Percentiles rank a stretch among this genome's conserved stretches.
Conservation (phyloP, 1,284 basidiomycete genomes). For the Thelephora terrestris region DNA sequence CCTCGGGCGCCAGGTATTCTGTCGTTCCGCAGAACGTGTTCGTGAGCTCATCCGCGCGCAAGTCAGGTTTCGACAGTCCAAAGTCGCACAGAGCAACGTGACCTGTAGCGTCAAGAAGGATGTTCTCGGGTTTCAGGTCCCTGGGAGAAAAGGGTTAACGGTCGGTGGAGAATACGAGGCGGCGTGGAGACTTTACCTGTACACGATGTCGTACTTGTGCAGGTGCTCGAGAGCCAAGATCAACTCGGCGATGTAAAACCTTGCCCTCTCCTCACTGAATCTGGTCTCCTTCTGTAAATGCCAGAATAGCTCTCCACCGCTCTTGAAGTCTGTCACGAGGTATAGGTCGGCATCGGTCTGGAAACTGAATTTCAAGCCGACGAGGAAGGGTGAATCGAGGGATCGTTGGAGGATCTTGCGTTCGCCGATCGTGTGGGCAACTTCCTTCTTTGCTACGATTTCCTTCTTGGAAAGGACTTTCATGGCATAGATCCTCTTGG, state of each 20-base stretch:
- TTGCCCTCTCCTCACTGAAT: conserved; percentile 85
- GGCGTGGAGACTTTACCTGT: conserved; percentile 48
- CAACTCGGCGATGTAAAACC: conserved; percentile 94
- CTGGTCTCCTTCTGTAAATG: conserved; percentile 92
- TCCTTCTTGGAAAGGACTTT: conserved; percentile 98
- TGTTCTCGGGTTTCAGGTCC: conserved; percentile 96
- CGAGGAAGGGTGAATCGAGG: conserved; percentile 92
- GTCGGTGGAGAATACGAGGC: not conserved
- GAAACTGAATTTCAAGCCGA: conserved; percentile 98
- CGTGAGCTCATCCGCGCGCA: conserved; percentile 89
- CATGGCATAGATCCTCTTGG: conserved; percentile 99
- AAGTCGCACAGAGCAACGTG: conserved; percentile 97
- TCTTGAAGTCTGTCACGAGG: conserved; percentile 98
- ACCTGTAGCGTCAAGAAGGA: conserved; percentile 92
- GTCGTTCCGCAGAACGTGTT: conserved; percentile 98
- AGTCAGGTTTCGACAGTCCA: conserved; percentile 93
- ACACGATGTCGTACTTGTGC: conserved; percentile 96
- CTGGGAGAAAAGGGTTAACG: conserved; percentile 25
- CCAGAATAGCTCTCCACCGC: conserved; percentile 97
- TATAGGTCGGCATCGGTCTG: conserved; percentile 95
- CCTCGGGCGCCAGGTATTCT: conserved; percentile 96
- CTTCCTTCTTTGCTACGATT: conserved; percentile 98
- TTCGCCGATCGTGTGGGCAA: conserved; percentile 98
- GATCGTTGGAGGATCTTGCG: conserved; percentile 97
- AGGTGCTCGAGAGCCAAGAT: conserved; percentile 91